Evolutionary conservation across 495 filamentous ascomycete genomes (phyloP), one percentile per base, ranked within the genome.

Genomic region (Penicillium parvum): DNA sequence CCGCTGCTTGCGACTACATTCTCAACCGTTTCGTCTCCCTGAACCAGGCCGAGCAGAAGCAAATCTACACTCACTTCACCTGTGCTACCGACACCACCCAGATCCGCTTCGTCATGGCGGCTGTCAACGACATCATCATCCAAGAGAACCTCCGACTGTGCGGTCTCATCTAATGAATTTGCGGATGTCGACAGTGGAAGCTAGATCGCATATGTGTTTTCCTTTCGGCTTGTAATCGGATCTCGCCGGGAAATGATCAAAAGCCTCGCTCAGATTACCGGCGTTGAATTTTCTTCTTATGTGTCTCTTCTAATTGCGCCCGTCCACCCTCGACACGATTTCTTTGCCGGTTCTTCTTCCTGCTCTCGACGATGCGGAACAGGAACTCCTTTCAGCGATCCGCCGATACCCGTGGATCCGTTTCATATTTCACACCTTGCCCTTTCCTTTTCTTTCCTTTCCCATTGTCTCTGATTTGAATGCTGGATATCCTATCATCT

Each of bases 61-160:
- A 98, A 65, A 96, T 98, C 68, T 98, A 98, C 72, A 97, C 95
- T 34, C 91, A 98, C 70, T 96, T 97, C 74, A 98, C 92, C 41
- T 97, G 95, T 61, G 92, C 92, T 19, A 97, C 92, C 18, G 92
- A 98, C 65, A 98, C 92, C 20, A 90, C 86, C 55, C 92, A 98
- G 65, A 98, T 98, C 53, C 88, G 94, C 46, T 98, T 98, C 77
- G 92, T 98, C 67, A 98, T 98, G 92, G 92, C 94, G 37, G 92
- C 92, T 25, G 92, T 98, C 53, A 98, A 98, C 75, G 91, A 98
- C 72, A 98, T 98, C 69, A 98, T 98, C 71, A 98, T 98, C 66
- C 92, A 98, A 81, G 94, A 97, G 72, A 98, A 98, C 75, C 83
- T 98, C 47, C 86, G 94, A 65, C 77, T 94, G 56, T 97, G 92